Conservation (phyloP, 371 early-diverging fungal species). For the Vairimorpha apis region DNA sequence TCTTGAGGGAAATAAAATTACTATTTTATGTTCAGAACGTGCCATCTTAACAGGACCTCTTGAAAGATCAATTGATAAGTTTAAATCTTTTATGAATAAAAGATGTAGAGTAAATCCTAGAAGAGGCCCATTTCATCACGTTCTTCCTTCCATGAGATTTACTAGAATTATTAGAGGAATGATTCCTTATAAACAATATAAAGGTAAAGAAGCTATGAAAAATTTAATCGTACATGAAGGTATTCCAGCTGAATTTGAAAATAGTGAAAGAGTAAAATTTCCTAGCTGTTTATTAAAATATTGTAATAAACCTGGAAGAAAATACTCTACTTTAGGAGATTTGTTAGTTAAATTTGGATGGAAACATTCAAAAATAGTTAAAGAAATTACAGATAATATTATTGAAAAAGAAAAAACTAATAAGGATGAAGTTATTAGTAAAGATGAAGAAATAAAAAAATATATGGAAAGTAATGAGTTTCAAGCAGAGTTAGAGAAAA, state of each 20-base stretch:
- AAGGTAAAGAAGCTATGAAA: slow-evolving; percentile 88
- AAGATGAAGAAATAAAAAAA: slow-evolving; percentile 27
- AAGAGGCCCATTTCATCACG: slow-evolving; percentile 94
- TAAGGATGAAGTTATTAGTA: slow-evolving; percentile 4
- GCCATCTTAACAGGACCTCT: slow-evolving; percentile 90
- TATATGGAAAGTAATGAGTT: slow-evolving; percentile 18
- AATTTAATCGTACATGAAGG: slow-evolving; percentile 97
- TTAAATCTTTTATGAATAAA: slow-evolving; percentile 91
- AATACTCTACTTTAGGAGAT: slow-evolving; percentile 84
- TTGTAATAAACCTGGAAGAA: slow-evolving; percentile 86
- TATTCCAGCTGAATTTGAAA: slow-evolving; percentile 91
- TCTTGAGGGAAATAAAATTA: slow-evolving; percentile 89
- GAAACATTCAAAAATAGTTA: slow-evolving; percentile 74
- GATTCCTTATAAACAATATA: slow-evolving; percentile 94
- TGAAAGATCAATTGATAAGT: slow-evolving; percentile 81
- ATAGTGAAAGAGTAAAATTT: slow-evolving; percentile 84
- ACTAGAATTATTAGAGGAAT: slow-evolving; percentile 90
- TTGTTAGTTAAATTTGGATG: slow-evolving; percentile 92
- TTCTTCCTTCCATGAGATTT: slow-evolving; percentile 92
- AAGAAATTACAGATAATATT: slow-evolving; percentile 30
- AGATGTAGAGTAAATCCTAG: slow-evolving; percentile 93
- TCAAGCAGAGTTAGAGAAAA: slow-evolving; percentile 43
- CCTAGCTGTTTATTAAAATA: slow-evolving; percentile 90
- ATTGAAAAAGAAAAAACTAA: slow-evolving; percentile 39
- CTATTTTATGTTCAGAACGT: slow-evolving; percentile 92